Percentiles rank a stretch among this genome's conserved stretches.
Conservation (phyloP, 73 alveolate genomes). For the Blepharisma stoltei region DNA sequence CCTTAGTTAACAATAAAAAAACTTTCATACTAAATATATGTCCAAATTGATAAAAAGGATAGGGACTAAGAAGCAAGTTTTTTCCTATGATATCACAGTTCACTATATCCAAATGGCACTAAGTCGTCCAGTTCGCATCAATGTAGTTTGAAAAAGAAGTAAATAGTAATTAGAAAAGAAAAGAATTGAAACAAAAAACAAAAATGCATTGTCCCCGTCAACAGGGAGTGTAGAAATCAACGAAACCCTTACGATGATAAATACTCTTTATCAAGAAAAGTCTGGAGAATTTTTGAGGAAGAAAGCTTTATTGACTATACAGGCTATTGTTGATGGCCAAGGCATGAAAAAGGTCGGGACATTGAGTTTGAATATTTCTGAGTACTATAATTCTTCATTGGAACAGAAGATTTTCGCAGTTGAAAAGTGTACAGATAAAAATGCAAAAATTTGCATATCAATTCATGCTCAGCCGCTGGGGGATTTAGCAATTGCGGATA, state of each 20-base stretch:
- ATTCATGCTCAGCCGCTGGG: slow-evolving; percentile 24
- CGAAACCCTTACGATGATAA: slow-evolving; percentile 25
- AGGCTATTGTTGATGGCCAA: slow-evolving; percentile 5
- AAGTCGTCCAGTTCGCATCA: neutral
- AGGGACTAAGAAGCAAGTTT: slow-evolving; percentile 24
- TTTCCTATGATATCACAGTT: slow-evolving; percentile 9
- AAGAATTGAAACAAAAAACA: slow-evolving; percentile 27
- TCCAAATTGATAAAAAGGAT: slow-evolving; percentile 1
- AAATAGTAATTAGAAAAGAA: slow-evolving; percentile 1
- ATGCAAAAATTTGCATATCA: slow-evolving; percentile 8
- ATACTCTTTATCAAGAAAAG: slow-evolving; percentile 15
- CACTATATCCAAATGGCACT: neutral
- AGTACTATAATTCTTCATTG: neutral
- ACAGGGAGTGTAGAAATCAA: slow-evolving; percentile 9
- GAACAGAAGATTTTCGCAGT: neutral
- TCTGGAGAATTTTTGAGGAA: slow-evolving; percentile 9
- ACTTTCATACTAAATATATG: neutral
- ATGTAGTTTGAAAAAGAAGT: slow-evolving; percentile 24
- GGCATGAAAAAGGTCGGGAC: slow-evolving; percentile 28
- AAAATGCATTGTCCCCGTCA: slow-evolving; percentile 6
- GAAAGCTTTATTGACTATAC: slow-evolving; percentile 11
- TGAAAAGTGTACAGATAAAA: slow-evolving; percentile 21
- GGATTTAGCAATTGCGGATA: slow-evolving; percentile 6
- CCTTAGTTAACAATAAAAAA: too few species aligned
- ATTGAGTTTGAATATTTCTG: slow-evolving; percentile 9